Evolutionary conservation across 208 protist species (phyloP), one percentile per base, ranked within the genome.

Genomic region (Crithidia mellificae): DNA sequence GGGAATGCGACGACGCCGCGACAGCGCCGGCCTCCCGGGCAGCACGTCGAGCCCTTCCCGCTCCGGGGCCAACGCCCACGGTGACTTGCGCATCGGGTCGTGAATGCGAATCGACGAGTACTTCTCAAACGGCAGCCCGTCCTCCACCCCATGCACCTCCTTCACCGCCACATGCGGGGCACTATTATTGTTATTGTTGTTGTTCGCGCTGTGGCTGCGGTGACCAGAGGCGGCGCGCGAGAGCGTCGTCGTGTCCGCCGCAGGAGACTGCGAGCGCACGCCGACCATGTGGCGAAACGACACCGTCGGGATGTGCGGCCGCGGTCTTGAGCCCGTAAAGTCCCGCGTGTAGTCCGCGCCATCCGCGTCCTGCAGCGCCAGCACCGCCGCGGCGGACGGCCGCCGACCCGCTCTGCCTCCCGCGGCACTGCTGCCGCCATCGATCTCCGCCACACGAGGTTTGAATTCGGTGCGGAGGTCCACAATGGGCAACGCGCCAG

Each of bases 1-100:
- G 19, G 70, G 46, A 38, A 75, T 63, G 63, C 70, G 70, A 3
- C 81, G 81, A 17, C 77, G 76, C 22, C 70, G 61, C 19, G 70
- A 54, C 20, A 76, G 51, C 1, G 75, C 71, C 4, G 80, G 57
- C 36, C 56, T 65, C 2, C 80, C 80, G 11, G 80, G 80, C 29
- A 85, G 71, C 46, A 74, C 62, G 19, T 56, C 36, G 3, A 78
- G 22, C 14, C 47, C 53, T 17, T 78, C 66, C 15, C 77, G 49
- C 30, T 69, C 77, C 52, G 88, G 85, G 19, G 80, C 86, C 44
- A 87, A 63, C 9, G 88, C 84, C 85, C 88, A 94, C 30, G 88
- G 80, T 14, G 88, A 94, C 25, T 85, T 85, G 36, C 74, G 80
- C 24, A 68, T 58, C 22, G 85, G 83, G 53, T 91, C 76, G 50